phyloP scores from a whole-genome alignment of 1,284 basidiomycete genomes.

The Cerrena zonata region DNA sequence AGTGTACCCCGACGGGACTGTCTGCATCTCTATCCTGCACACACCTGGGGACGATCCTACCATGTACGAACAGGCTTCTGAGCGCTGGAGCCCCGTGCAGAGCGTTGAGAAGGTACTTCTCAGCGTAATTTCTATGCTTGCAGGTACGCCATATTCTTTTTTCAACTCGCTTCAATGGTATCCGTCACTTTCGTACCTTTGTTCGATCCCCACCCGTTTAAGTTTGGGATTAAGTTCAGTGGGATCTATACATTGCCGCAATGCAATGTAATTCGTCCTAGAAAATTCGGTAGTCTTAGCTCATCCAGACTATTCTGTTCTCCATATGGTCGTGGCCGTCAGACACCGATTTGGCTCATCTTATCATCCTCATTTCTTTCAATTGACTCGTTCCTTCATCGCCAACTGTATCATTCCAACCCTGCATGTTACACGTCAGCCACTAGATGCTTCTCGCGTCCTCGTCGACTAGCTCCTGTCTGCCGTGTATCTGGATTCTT shows the following conservation, averaged over 20 bases:
- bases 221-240: too few relatives aligned
- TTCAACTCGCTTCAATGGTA: background rate
- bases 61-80: constrained; percentile 89
- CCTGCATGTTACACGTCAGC: too few relatives aligned
- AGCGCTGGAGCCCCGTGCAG: constrained; percentile 97
- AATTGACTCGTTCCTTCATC: too few relatives aligned
- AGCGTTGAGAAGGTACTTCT: constrained; percentile 94
- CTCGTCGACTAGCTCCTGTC: too few relatives aligned
- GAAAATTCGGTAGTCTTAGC: background rate
- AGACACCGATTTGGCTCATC: too few relatives aligned
- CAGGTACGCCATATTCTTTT: constrained; percentile 48
- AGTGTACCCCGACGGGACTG: constrained; percentile 7
- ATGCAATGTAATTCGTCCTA: background rate
- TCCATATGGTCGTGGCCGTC: too few relatives aligned
- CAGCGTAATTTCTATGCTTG: constrained; percentile 97
- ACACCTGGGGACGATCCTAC: constrained; percentile 92
- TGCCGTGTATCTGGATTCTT: too few relatives aligned
- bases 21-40: constrained; percentile 39
- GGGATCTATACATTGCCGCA: background rate
- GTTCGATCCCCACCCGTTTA: background rate
- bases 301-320: background rate
- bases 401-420: too few relatives aligned
- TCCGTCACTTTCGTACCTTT: background rate
- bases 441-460: too few relatives aligned
- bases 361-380: too few relatives aligned